phyloP scores from a whole-genome alignment of 2,329 filamentous ascomycete genomes.

The Canariomyces notabilis region DNA sequence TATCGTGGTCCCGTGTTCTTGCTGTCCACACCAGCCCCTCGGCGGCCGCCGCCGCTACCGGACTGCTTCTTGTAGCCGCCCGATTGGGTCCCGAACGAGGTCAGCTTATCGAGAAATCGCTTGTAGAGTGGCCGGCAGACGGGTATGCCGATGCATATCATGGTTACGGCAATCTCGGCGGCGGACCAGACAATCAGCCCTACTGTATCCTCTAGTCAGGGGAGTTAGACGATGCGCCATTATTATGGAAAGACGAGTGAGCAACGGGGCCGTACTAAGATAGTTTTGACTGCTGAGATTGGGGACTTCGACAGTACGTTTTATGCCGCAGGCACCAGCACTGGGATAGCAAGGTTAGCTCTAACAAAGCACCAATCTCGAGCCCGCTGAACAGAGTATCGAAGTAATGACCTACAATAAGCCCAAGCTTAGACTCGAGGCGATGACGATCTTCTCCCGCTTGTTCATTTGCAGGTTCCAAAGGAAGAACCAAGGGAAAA shows the following conservation, averaged over 20 bases:
- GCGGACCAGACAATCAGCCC: conserved; percentile 23
- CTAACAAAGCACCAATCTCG: not conserved
- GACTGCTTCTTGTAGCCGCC: conserved; percentile 10
- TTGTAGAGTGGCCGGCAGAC: conserved; percentile 21
- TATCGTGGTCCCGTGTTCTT: not conserved
- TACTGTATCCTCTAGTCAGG: conserved; percentile 13
- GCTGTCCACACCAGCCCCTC: not conserved
- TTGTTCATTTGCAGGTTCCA: conserved; percentile 18
- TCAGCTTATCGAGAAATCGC: conserved; percentile 12
- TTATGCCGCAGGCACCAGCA: conserved; percentile 20
- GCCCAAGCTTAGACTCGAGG: conserved; percentile 17
- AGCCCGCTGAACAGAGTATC: too few relatives aligned
- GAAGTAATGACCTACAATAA: conserved; percentile 9
- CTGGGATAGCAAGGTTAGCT: conserved; percentile 2
- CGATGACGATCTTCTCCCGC: conserved; percentile 19
- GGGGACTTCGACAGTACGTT: conserved; percentile 13
- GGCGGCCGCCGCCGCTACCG: too few relatives aligned
- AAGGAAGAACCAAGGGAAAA: conserved; percentile 17
- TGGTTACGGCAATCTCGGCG: conserved; percentile 24
- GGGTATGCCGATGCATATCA: conserved; percentile 24
- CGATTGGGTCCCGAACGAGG: conserved; percentile 1
- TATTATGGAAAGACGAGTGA: not conserved
- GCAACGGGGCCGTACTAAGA: conserved; percentile 1
- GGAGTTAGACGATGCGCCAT: not conserved
- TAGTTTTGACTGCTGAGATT: conserved; percentile 15